A percentile compares a stretch with the other conserved stretches of the same genome.
Evolutionary conservation across 2,329 filamentous ascomycete genomes (phyloP).

Genomic region (Alternaria sp.): DNA sequence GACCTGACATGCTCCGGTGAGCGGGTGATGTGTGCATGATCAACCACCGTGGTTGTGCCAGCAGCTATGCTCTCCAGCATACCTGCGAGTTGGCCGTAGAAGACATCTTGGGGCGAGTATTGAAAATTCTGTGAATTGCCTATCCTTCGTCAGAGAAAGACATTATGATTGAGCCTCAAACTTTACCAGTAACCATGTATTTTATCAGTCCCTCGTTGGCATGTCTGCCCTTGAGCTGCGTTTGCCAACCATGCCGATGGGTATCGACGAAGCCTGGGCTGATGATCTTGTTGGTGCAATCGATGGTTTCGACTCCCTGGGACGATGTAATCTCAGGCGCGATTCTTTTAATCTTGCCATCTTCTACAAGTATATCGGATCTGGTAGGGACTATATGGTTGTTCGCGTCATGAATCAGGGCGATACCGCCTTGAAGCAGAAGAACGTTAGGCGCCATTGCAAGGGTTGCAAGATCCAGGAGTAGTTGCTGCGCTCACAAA

Average conservation of each 20-base stretch:
- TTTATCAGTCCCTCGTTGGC: conserved; percentile 60
- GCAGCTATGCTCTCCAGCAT: conserved; percentile 62
- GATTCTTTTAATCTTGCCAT: conserved; percentile 48
- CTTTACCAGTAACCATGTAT: conserved; percentile 52
- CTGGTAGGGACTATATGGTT: conserved; percentile 42
- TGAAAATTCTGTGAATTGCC: conserved; percentile 51
- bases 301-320: conserved; percentile 53
- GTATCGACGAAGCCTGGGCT: conserved; percentile 63
- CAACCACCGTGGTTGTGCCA: conserved; percentile 62
- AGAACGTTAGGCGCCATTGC: conserved; percentile 16
- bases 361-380: conserved; percentile 45
- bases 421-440: conserved; percentile 49
- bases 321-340: conserved; percentile 34
- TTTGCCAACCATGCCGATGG: conserved; percentile 62
- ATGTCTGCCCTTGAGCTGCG: conserved; percentile 62
- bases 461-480: neutral
- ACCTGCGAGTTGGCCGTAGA: conserved; percentile 48
- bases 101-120: conserved; percentile 34
- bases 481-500: neutral
- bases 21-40: conserved; percentile 62
- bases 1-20: conserved; percentile 32
- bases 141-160: conserved; percentile 8
- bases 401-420: conserved; percentile 48
- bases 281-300: conserved; percentile 62
- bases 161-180: neutral